These are phyloP conservation scores for Tylopilus sp. DNA, from an alignment of 1,284 basidiomycete species.

Conservation along the genomic window DNA sequence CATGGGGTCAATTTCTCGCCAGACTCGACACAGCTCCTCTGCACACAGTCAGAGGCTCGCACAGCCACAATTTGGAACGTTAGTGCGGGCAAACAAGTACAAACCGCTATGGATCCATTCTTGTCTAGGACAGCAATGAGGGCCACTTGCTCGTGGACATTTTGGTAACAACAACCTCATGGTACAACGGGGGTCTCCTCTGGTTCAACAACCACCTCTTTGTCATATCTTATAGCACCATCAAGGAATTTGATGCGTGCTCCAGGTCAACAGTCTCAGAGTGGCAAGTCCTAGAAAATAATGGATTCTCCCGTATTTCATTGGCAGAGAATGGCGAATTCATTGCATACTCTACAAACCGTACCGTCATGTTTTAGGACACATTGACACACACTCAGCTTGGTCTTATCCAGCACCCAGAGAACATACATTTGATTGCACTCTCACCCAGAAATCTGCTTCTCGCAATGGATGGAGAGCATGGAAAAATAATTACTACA, in stretches of 20 bases:
- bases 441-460: neutral
- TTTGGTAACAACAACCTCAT: too few species aligned
- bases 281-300: neutral
- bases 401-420: neutral
- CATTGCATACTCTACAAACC: neutral
- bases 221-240: too few species aligned
- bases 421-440: neutral
- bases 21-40: neutral
- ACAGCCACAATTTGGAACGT: neutral
- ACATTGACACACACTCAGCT: neutral
- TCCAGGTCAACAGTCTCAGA: too few species aligned
- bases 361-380: neutral
- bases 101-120: neutral
- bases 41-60: too few species aligned
- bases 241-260: neutral
- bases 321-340: neutral
- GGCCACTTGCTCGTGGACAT: neutral
- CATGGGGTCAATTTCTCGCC: neutral
- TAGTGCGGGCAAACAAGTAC: neutral
- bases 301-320: neutral
- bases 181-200: neutral
- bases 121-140: neutral
- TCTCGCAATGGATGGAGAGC: neutral
- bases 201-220: neutral
- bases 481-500: neutral